These are phyloP conservation scores for Scutellaria galericulata DNA, from an alignment of 257 asterid species.

Conservation along the genomic window DNA sequence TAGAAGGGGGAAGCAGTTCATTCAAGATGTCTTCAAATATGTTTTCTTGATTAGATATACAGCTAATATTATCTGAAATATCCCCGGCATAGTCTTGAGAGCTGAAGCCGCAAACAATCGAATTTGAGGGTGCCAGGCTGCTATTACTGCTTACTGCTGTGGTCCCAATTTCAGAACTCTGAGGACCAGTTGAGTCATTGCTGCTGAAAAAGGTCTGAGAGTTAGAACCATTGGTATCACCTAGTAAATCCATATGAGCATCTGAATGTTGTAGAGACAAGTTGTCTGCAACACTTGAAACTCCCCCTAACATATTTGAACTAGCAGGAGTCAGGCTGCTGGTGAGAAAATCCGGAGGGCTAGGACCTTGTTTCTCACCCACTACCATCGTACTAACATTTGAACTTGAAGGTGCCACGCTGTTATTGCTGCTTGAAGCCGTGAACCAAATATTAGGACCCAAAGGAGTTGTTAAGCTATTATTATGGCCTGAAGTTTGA, in stretches of 20 bases:
- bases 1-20: slow-evolving; percentile 57
- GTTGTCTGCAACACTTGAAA: slow-evolving; percentile 26
- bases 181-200: slow-evolving; percentile 39
- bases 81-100: slow-evolving; percentile 38
- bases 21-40: slow-evolving; percentile 58
- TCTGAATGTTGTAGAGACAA: slow-evolving; percentile 33
- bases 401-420: slow-evolving; percentile 34
- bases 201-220: slow-evolving; percentile 31
- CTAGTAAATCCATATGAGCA: slow-evolving; percentile 41
- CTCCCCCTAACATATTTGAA: slow-evolving; percentile 36
- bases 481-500: slow-evolving; percentile 37
- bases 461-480: slow-evolving; percentile 28
- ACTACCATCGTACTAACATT: slow-evolving; percentile 39
- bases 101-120: slow-evolving; percentile 32
- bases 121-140: slow-evolving; percentile 42
- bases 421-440: slow-evolving; percentile 39
- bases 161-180: slow-evolving; percentile 46
- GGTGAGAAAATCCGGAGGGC: slow-evolving; percentile 36
- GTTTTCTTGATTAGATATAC: slow-evolving; percentile 55
- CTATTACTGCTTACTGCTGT: slow-evolving; percentile 32
- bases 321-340: slow-evolving; percentile 33
- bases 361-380: slow-evolving; percentile 37
- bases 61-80: slow-evolving; percentile 44
- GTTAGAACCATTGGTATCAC: slow-evolving; percentile 34
- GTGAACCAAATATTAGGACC: slow-evolving; percentile 42